Evolutionary conservation across 495 filamentous ascomycete species (phyloP).

Genomic region (Aspergillus sparsus): DNA sequence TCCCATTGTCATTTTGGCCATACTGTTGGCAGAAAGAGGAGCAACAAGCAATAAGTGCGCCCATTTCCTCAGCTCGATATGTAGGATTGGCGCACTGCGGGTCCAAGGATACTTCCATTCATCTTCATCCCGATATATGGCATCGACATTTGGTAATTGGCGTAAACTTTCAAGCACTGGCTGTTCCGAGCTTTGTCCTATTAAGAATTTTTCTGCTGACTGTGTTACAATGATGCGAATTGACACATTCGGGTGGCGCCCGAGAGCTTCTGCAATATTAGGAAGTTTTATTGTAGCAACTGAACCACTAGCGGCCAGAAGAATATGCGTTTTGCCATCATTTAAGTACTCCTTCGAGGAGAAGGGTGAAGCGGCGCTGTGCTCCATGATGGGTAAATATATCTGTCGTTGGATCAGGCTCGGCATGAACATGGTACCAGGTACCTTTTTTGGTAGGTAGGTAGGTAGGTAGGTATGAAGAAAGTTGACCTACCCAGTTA

Average conservation of each 20-base stretch:
- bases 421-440: no score
- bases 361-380: constrained; percentile 18
- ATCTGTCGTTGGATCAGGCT: neutral
- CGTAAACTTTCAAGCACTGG: constrained; percentile 57
- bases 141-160: constrained; percentile 62
- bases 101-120: constrained; percentile 79
- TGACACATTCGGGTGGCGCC: constrained; percentile 55
- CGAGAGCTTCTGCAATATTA: constrained; percentile 63
- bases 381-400: constrained; percentile 6
- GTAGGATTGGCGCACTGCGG: constrained; percentile 62
- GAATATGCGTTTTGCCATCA: constrained; percentile 73
- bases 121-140: constrained; percentile 72
- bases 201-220: constrained; percentile 70
- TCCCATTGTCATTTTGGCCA: constrained; percentile 75
- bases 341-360: constrained; percentile 36
- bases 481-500: neutral
- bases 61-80: constrained; percentile 83
- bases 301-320: constrained; percentile 73
- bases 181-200: constrained; percentile 68
- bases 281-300: constrained; percentile 93
- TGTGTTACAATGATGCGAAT: constrained; percentile 78
- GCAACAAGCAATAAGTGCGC: constrained; percentile 79
- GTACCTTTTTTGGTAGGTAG: no score
- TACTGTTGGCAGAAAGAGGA: constrained; percentile 73
- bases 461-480: neutral